phyloP scores from a whole-genome alignment of 179 eudicot species.

The Pouteria campechiana region DNA sequence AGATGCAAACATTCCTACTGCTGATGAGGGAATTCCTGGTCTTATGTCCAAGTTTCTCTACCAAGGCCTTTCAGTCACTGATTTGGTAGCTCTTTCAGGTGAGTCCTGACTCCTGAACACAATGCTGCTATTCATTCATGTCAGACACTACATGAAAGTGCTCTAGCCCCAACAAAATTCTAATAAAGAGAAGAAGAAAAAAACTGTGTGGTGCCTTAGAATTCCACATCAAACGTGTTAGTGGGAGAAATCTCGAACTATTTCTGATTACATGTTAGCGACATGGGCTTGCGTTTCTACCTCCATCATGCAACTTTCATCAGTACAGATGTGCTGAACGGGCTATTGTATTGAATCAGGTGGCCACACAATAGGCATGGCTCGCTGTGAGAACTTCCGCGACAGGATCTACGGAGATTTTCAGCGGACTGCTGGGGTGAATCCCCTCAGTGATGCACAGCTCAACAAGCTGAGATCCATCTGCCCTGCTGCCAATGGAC shows the following conservation, averaged over 20 bases:
- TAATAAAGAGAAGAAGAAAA: too few relatives aligned
- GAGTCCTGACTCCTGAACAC: too few relatives aligned
- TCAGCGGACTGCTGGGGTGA: conserved; percentile 32
- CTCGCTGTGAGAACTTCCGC: conserved; percentile 60
- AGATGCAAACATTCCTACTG: conserved; percentile 43
- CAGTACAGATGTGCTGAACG: background rate
- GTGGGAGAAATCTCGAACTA: too few relatives aligned
- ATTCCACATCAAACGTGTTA: too few relatives aligned
- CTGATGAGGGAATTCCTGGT: conserved; percentile 56
- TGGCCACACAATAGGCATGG: conserved; percentile 95
- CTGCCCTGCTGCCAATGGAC: conserved; percentile 41
- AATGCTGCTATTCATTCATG: too few relatives aligned
- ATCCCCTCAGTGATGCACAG: conserved; percentile 32
- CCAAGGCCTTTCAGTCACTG: conserved; percentile 79
- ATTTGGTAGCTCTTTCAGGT: conserved; percentile 95
- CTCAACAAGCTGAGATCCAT: conserved; percentile 37
- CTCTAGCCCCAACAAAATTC: too few relatives aligned
- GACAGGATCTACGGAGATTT: conserved; percentile 80
- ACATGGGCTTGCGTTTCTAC: background rate
- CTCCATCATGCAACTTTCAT: background rate
- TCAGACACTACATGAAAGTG: too few relatives aligned
- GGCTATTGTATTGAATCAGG: too few relatives aligned
- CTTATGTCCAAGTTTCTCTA: conserved; percentile 67
- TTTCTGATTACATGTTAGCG: too few relatives aligned
- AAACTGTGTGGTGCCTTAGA: too few relatives aligned